Evolutionary conservation across 2,329 filamentous ascomycete species (phyloP), one percentile per base, ranked within the genome.

Genomic region (Phaeomoniella chlamydospora): DNA sequence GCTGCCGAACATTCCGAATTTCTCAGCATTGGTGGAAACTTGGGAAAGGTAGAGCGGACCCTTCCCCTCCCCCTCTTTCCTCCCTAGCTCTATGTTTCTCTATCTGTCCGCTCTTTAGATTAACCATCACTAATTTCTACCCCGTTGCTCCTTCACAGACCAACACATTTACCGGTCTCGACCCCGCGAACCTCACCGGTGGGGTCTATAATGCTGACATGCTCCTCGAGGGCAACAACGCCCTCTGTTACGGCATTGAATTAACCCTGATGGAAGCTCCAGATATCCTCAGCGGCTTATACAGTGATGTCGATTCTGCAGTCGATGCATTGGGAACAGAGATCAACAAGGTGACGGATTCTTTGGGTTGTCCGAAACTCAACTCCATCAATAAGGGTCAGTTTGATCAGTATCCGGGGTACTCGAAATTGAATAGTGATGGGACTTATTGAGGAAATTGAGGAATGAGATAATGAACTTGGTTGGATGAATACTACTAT

Each of bases 1-100:
- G 47, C 57, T 1, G 5, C 49, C 11, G 51, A 61, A 41, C 54
- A 67, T 35, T 64, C 64, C 0, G 49, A 59, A 13, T 54, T 68
- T 12, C 52, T 44, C 18, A 16, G 54, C 40, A 57, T 72, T n/a
- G 70, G 70, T 5, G 69, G 69, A 5, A 74, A 73, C 43, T 59
- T 60, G 4, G 65, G 68, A 13, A 56, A 53, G 2, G n/a, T n/a
- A n/a, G n/a, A n/a, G n/a, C n/a, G n/a, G n/a, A n/a, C n/a, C n/a
- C n/a, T n/a, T n/a, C n/a, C n/a, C n/a, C n/a, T n/a, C n/a, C n/a
- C n/a, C n/a, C n/a, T n/a, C n/a, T n/a, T n/a, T n/a, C n/a, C n/a
- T n/a, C n/a, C n/a, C n/a, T n/a, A n/a, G n/a, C n/a, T n/a, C n/a
- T n/a, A n/a, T n/a, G n/a, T n/a, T n/a, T n/a, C n/a, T n/a, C n/a